phyloP scores from a whole-genome alignment of 1,284 basidiomycete genomes.

The Leccinum fallax region DNA sequence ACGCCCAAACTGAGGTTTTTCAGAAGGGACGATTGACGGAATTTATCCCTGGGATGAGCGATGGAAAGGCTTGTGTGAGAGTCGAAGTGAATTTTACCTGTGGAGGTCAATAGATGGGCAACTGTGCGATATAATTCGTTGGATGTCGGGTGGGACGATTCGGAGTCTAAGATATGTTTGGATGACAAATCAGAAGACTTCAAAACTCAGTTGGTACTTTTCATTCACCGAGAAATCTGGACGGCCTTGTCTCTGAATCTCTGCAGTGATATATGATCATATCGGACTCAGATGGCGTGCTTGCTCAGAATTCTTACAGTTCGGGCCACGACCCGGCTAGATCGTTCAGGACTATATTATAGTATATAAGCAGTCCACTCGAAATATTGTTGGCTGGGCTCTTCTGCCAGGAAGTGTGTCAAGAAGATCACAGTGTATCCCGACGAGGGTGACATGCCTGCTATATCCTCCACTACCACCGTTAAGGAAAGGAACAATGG shows the following conservation, averaged over 20 bases:
- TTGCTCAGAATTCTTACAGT: neutral
- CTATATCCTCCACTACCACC: slow-evolving; percentile 60
- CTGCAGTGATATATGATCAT: neutral
- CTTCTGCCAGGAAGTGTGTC: slow-evolving; percentile 44
- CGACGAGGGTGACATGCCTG: slow-evolving; percentile 43
- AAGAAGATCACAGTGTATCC: slow-evolving; percentile 65
- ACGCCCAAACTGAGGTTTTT: neutral
- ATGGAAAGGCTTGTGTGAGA: neutral
- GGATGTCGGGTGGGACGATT: neutral
- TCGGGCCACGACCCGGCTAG: neutral
- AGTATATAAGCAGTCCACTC: neutral
- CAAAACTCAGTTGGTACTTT: neutral
- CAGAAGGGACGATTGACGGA: neutral
- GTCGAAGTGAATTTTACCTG: neutral
- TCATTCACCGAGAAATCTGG: too few species aligned
- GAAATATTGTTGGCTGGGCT: slow-evolving; percentile 35
- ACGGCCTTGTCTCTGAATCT: too few species aligned
- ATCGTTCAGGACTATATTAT: neutral
- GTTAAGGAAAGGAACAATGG: slow-evolving; percentile 38
- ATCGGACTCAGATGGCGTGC: neutral
- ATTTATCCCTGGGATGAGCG: neutral
- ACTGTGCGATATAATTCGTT: neutral
- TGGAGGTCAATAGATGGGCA: neutral
- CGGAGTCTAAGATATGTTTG: neutral
- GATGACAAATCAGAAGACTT: neutral